phyloP scores from a whole-genome alignment of 129 eudicot species.

The Kitagawia praeruptora region DNA sequence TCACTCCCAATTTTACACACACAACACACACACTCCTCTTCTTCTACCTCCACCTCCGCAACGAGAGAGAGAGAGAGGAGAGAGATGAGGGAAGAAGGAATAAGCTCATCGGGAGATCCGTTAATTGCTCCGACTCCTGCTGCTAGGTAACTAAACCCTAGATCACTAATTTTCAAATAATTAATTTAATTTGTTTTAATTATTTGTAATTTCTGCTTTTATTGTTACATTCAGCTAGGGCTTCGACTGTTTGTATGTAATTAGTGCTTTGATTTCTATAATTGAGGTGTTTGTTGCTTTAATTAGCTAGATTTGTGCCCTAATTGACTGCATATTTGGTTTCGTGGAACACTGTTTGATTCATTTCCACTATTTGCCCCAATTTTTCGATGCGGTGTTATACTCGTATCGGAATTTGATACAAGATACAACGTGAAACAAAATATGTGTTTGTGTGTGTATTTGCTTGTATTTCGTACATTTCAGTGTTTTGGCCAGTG shows the following conservation, averaged over 20 bases:
- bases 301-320: not conserved
- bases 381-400: not conserved
- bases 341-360: not conserved
- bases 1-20: not conserved
- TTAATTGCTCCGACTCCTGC: constrained; percentile 17
- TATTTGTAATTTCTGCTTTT: not conserved
- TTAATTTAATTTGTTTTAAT: too few species aligned
- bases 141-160: constrained; percentile 18
- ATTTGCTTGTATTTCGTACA: too few species aligned
- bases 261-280: not conserved
- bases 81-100: constrained; percentile 74
- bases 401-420: too few species aligned
- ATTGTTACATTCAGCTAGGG: not conserved
- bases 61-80: not conserved
- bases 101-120: constrained; percentile 83
- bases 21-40: not conserved
- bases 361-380: not conserved
- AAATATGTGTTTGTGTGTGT: too few species aligned
- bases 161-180: constrained; percentile 16
- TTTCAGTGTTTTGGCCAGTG: too few species aligned
- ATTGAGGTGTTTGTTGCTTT: not conserved
- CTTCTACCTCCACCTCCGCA: too few species aligned
- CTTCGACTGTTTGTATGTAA: not conserved
- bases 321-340: not conserved
- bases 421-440: too few species aligned